A percentile compares a stretch with the other conserved stretches of the same genome.
phyloP scores from a whole-genome alignment of 2,329 filamentous ascomycete species.

The Microdochium bolleyi region DNA sequence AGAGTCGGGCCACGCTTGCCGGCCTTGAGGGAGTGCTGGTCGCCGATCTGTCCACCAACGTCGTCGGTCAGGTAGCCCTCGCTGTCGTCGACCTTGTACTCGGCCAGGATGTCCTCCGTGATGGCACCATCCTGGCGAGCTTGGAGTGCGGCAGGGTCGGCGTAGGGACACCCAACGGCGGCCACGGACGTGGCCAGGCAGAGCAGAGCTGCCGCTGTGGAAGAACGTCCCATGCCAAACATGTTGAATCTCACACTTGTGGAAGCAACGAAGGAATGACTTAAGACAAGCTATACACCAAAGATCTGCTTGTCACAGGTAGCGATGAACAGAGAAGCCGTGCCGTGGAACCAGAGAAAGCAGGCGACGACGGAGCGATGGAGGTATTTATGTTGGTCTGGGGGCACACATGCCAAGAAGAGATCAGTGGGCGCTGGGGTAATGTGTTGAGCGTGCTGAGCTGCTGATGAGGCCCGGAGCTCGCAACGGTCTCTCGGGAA shows the following conservation, averaged over 20 bases:
- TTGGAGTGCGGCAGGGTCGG: conserved; percentile 17
- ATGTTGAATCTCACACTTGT: background rate
- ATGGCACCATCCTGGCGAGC: conserved; percentile 12
- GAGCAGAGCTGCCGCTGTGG: conserved; percentile 12
- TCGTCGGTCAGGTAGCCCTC: conserved; percentile 55
- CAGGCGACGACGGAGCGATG: background rate
- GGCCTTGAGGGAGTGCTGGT: conserved; percentile 53
- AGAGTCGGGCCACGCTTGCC: conserved; percentile 59
- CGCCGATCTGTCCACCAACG: conserved; percentile 58
- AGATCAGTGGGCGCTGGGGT: too few species aligned
- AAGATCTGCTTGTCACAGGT: background rate
- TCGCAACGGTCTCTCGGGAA: too few species aligned
- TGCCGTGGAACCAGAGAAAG: background rate
- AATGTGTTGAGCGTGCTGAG: too few species aligned
- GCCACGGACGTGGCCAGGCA: conserved; percentile 16
- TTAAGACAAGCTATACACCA: background rate
- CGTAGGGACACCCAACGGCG: conserved; percentile 21
- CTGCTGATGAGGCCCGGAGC: too few species aligned
- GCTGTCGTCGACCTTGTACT: conserved; percentile 42
- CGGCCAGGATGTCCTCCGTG: conserved; percentile 13
- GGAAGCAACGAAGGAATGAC: background rate
- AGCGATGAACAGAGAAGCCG: background rate
- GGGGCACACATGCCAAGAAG: background rate
- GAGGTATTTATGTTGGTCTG: background rate
- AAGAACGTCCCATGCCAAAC: conserved; percentile 11